These are phyloP conservation scores for Coniochaeta pulveracea DNA, from an alignment of 2,329 filamentous ascomycete genomes.

Conservation along the genomic window DNA sequence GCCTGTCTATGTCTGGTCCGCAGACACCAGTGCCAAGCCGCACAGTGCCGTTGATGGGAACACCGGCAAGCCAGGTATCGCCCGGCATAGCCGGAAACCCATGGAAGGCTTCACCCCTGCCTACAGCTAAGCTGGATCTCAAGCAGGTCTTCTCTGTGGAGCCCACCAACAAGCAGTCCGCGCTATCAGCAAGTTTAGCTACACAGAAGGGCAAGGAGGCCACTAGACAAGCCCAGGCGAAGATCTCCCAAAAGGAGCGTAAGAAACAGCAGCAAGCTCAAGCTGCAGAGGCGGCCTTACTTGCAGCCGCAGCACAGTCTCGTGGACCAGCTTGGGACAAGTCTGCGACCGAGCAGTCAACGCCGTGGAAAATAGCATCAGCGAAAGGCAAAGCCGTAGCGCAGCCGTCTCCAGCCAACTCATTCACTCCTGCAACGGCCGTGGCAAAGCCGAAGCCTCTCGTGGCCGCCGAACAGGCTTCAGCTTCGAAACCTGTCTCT, in stretches of 20 bases:
- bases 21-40: background rate
- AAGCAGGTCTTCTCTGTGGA: slow-evolving; percentile 60
- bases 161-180: slow-evolving; percentile 35
- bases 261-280: slow-evolving; percentile 71
- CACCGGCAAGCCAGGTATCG: background rate
- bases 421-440: background rate
- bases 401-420: background rate
- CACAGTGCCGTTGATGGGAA: background rate
- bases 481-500: slow-evolving; percentile 24
- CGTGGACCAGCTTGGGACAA: slow-evolving; percentile 34
- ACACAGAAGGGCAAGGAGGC: slow-evolving; percentile 33
- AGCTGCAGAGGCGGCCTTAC: slow-evolving; percentile 21
- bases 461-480: slow-evolving; percentile 30
- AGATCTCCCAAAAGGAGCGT: slow-evolving; percentile 83
- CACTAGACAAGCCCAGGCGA: slow-evolving; percentile 32
- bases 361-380: slow-evolving; percentile 57
- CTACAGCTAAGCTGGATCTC: slow-evolving; percentile 57
- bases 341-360: slow-evolving; percentile 25
- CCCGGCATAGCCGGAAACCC: slow-evolving; percentile 24
- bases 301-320: slow-evolving; percentile 11
- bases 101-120: slow-evolving; percentile 39
- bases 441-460: slow-evolving; percentile 29
- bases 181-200: slow-evolving; percentile 41
- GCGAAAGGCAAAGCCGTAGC: slow-evolving; percentile 35
- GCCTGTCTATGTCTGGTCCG: too few relatives aligned